phyloP scores from a whole-genome alignment of 2,329 filamentous ascomycete genomes.

The Orbilia javanica region DNA sequence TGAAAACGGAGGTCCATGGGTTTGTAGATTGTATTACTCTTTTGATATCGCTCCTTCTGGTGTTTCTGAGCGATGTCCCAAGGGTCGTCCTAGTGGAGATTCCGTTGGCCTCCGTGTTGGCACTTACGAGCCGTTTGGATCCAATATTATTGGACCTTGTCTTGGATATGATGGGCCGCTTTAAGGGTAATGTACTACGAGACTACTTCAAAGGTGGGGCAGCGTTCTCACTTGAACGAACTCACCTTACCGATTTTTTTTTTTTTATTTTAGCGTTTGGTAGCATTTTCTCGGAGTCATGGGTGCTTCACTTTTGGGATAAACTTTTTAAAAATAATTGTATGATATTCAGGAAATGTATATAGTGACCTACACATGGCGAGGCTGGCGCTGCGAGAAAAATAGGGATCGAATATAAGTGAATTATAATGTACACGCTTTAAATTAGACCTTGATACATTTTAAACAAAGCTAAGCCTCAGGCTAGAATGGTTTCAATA shows the following conservation, averaged over 20 bases:
- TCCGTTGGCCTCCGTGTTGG: neutral
- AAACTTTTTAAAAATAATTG: too few relatives aligned
- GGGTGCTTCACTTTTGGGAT: neutral
- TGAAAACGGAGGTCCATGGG: neutral
- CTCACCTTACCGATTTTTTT: too few relatives aligned
- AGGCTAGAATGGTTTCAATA: too few relatives aligned
- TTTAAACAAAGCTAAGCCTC: too few relatives aligned
- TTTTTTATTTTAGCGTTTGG: neutral
- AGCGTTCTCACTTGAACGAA: too few relatives aligned
- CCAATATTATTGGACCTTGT: neutral
- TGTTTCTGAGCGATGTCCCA: neutral
- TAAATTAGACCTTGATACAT: too few relatives aligned
- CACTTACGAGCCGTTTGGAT: neutral
- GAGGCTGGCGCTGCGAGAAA: too few relatives aligned
- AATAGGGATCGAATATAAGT: too few relatives aligned
- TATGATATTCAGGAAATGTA: too few relatives aligned
- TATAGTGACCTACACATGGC: too few relatives aligned
- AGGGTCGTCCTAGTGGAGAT: neutral
- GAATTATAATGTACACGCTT: too few relatives aligned
- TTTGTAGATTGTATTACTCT: neutral
- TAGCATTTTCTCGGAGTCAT: constrained; percentile 2
- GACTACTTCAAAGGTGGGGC: too few relatives aligned
- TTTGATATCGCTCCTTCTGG: neutral
- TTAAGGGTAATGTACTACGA: neutral
- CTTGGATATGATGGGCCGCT: neutral